Evolutionary conservation across 352 stramenopile genomes (phyloP).

Genomic region (Pelagophyceae sp.): DNA sequence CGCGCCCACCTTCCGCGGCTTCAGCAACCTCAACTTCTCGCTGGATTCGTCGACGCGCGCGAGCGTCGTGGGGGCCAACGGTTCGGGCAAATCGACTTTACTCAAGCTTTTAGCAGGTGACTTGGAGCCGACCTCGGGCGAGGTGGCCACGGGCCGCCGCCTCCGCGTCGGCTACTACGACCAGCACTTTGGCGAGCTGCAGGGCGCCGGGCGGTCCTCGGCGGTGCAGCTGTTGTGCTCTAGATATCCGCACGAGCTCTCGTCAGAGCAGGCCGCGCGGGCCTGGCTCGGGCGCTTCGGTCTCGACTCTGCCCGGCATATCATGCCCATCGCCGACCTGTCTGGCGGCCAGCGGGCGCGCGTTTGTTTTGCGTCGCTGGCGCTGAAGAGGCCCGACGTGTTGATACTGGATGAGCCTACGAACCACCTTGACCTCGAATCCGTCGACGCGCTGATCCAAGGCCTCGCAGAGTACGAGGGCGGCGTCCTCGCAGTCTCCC

Average conservation of each 20-base stretch:
- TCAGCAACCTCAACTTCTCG: neutral
- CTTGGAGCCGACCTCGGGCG: conserved; percentile 62
- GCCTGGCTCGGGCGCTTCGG: conserved; percentile 47
- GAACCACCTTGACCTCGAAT: conserved; percentile 84
- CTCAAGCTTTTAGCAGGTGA: conserved; percentile 88
- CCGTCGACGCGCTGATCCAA: conserved; percentile 76
- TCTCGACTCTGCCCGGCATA: conserved; percentile 40
- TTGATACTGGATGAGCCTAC: conserved; percentile 68
- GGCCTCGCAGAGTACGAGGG: conserved; percentile 81
- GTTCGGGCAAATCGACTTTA: conserved; percentile 80
- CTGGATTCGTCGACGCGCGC: conserved; percentile 4
- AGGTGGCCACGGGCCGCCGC: conserved; percentile 38
- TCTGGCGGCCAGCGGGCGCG: conserved; percentile 88
- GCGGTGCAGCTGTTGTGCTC: conserved; percentile 78
- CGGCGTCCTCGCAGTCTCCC: conserved; percentile 79
- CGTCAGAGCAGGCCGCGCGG: conserved; percentile 50
- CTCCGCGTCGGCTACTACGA: conserved; percentile 42
- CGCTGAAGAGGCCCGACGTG: conserved; percentile 84
- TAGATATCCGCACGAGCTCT: conserved; percentile 69
- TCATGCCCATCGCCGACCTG: conserved; percentile 49
- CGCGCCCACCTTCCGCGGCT: neutral
- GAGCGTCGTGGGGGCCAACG: conserved; percentile 42
- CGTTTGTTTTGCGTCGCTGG: conserved; percentile 86
- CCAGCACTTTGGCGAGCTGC: conserved; percentile 78
- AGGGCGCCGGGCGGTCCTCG: conserved; percentile 60